Base-by-base conservation (phyloP, 768 basidiomycete species). In the Phaeotremella skinneri region DNA sequence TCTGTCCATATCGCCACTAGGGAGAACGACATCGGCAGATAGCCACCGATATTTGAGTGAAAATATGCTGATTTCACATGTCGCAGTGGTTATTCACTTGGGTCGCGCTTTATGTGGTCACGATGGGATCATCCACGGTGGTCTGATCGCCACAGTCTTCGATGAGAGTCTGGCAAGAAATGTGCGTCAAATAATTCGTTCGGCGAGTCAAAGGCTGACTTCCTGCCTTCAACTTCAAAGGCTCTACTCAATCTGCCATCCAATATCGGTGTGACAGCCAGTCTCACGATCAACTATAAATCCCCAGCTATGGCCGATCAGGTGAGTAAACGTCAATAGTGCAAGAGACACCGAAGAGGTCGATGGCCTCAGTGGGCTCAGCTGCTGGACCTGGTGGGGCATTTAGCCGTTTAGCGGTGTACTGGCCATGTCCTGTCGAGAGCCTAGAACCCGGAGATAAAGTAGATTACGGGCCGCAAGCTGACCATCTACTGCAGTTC, bases 81-180 rank as follows among this genome's bases (percentile, higher is more conserved):
- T 9, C 37, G 30, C 39, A 69, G 80, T 85, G 4, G 79, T 96
- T 59, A 55, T 92, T 1, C 94, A 97, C 68, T 80, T 96, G 1
- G 94, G 94, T 1, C 79, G 88, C 41, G 88, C 86, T 1, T 62
- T 98, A 52, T 98, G 94, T 70, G 93, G 79, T 2, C 78, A 94
- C 62, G 91, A 94, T 76, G 94, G 94, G 0, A 91, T 99, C 61
- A 79, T 97, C 2, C 94, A 99, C 67, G 94, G 94, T 0, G 94
- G 94, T 1, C 69, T 98, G 58, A 80, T 98, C 20, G 91, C 92
- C 37, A 96, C 91, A 1, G 76, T 98, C 17, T 74, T 96, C 55
- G 94, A 99, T 63, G 94, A 99, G 80, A 81, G 81, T 16, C 72
- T 96, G 42, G 86, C 55, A 0, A 80, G 94, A 59, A 87, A 85